Evolutionary conservation across 768 basidiomycete genomes (phyloP).

Genomic region (Vishniacozyma victoriae): DNA sequence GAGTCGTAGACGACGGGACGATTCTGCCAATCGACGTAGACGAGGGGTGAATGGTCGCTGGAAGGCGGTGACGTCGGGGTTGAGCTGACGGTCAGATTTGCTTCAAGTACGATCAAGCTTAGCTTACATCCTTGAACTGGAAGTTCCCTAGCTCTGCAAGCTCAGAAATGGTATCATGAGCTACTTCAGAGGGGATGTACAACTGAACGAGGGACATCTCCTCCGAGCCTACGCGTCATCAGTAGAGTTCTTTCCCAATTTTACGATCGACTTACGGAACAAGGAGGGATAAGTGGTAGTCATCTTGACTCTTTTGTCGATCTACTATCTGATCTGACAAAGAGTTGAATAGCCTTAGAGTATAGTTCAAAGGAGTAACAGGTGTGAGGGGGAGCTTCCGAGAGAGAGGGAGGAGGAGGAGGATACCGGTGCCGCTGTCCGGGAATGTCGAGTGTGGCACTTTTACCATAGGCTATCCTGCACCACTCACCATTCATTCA

Average conservation of each 20-base stretch:
- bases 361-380: too few species aligned
- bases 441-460: neutral
- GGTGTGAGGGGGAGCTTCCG: too few species aligned
- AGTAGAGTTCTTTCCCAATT: neutral
- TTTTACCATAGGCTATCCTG: neutral
- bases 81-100: conserved; percentile 56
- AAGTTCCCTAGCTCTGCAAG: conserved; percentile 92
- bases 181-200: conserved; percentile 93
- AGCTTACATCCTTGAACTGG: conserved; percentile 88
- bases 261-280: conserved; percentile 60
- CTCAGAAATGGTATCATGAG: conserved; percentile 92
- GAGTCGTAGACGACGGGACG: conserved; percentile 88
- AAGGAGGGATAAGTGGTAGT: conserved; percentile 74
- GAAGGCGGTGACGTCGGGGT: conserved; percentile 91
- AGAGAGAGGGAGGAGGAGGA: too few species aligned
- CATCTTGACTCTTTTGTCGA: conserved; percentile 51
- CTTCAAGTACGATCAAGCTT: neutral
- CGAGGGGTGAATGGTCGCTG: conserved; percentile 97
- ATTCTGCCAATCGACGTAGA: conserved; percentile 90
- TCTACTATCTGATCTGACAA: too few species aligned
- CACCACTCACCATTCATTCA: neutral
- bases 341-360: too few species aligned
- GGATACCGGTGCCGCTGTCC: conserved; percentile 4
- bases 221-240: conserved; percentile 69
- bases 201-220: conserved; percentile 97